Evolutionary conservation across 208 protist genomes (phyloP), one percentile per base, ranked within the genome.

Genomic region (Trypanosoma vivax): DNA sequence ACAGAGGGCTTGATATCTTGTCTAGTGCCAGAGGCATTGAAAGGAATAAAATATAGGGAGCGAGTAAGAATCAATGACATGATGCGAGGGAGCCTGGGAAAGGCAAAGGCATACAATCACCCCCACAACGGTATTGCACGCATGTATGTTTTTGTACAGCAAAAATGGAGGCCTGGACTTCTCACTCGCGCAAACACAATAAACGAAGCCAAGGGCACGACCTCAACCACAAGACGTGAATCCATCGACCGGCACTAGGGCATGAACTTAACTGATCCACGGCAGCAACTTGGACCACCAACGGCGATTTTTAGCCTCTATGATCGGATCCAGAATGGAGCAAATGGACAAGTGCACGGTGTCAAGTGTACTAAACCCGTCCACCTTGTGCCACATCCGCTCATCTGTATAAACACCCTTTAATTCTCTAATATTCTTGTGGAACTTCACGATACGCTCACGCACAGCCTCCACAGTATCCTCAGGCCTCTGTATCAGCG

Each of bases 401-500:
- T 71, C 59, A 24, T 77, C 65, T 5, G 39, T 13, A 47, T 95
- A 96, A 27, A 81, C 79, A n/a, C 60, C 54, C 1, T 88, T 47
- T 31, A 97, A 51, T n/a, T 83, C 85, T 1, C 58, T 65, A 16
- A 90, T 77, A 37, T 86, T 71, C 28, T 68, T 39, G 37, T 84
- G 58, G 67, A 92, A 97, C 33, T 83, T 75, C 21, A 65, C 50
- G 35, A 96, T 74, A 49, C 92, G 76, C 56, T 94, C 59, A 47
- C 56, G 43, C 18, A 96, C 80, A 34, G 60, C 73, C n/a, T 96
- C 87, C 13, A 78, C 75, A 34, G 73, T 94, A 65, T 97, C 95
- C 45, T 97, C 92, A 6, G 63, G 42, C 24, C 88, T 65, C 63
- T 96, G 85, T 40, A 84, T 68, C 0, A 98, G 83, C 33, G 69